These are phyloP conservation scores for Stachybotrys chlorohalonatus DNA, from an alignment of 2,329 filamentous ascomycete species.

Conservation along the genomic window DNA sequence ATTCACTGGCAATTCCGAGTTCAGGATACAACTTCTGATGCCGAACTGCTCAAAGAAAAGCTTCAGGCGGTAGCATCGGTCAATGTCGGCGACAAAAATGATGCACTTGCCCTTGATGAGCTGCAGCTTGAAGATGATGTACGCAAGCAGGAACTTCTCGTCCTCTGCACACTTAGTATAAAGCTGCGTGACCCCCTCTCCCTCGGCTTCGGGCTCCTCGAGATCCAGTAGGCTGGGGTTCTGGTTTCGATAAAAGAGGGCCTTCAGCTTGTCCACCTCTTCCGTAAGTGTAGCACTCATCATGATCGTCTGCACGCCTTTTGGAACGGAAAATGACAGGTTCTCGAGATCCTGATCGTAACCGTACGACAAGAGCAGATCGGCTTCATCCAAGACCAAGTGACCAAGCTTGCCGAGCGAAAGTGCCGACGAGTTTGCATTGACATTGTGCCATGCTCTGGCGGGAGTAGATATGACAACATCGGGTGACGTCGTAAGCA, in stretches of 20 bases:
- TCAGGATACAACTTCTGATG: conserved; percentile 85
- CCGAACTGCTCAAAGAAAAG: conserved; percentile 96
- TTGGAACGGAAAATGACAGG: conserved; percentile 68
- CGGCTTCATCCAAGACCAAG: conserved; percentile 88
- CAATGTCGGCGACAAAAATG: conserved; percentile 69
- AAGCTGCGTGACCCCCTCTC: conserved; percentile 74
- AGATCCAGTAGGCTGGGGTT: conserved; percentile 73
- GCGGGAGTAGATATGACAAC: conserved; percentile 86
- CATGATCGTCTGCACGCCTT: conserved; percentile 80
- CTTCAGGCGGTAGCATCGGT: conserved; percentile 83
- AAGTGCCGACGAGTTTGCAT: conserved; percentile 52
- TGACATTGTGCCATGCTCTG: conserved; percentile 71
- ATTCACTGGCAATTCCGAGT: conserved; percentile 90
- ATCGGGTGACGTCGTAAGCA: conserved; percentile 79
- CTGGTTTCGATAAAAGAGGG: conserved; percentile 62
- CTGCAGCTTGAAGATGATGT: conserved; percentile 91
- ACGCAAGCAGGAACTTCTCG: conserved; percentile 88
- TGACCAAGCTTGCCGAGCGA: conserved; percentile 63
- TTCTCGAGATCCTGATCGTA: conserved; percentile 84
- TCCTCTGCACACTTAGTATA: conserved; percentile 91
- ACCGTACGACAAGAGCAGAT: conserved; percentile 86
- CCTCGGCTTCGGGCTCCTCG: conserved; percentile 71
- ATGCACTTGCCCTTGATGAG: conserved; percentile 84
- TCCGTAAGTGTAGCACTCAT: conserved; percentile 89
- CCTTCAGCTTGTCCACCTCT: conserved; percentile 78